Evolutionary conservation across 208 protist species (phyloP), one percentile per base, ranked within the genome.

Genomic region (Trypanosoma caninum): DNA sequence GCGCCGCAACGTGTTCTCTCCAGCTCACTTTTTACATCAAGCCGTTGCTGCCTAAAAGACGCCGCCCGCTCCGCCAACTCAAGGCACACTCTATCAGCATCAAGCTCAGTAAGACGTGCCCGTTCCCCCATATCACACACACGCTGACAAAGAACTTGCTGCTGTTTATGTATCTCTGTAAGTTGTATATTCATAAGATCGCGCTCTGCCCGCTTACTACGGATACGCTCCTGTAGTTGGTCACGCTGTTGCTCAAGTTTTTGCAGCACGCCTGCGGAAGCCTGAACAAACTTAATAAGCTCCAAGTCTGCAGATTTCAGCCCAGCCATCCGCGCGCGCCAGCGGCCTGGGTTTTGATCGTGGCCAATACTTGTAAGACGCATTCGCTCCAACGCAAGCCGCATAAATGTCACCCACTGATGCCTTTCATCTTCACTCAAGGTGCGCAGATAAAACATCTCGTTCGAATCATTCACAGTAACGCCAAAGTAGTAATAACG

Each of bases 401-500:
- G 35, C 44, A 75, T 51, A 40, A 69, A 75, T 7, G 62, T 45
- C 3, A 63, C 61, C 62, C 69, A 75, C 31, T 64, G 44, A 33
- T 41, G 34, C 23, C 28, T 44, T 44, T 63, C 56, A 2, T 45
- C 40, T 6, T 75, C 46, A 2, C 37, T 70, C 2, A 37, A 16
- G 7, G 65, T 65, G 27, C 69, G 69, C 31, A 75, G 47, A 20
- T 56, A 64, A 38, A 75, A 70, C 2, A 58, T 11, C 5, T 75
- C 62, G 28, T 72, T 72, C 25, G 64, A 18, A 33, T 71, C 42
- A 37, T 58, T 46, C 28, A 69, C 50, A 16, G 51, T 60, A 37
- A 75, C 31, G 2, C 20, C 46, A 46, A 75, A 71, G 55, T 75
- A 75, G 27, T 72, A 30, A 37, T 67, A 75, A 7, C 47, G 37